Percentiles rank a stretch among this genome's conserved stretches.
phyloP scores from a whole-genome alignment of 192 early-diverging fungal species.

The Thamnidium elegans region DNA sequence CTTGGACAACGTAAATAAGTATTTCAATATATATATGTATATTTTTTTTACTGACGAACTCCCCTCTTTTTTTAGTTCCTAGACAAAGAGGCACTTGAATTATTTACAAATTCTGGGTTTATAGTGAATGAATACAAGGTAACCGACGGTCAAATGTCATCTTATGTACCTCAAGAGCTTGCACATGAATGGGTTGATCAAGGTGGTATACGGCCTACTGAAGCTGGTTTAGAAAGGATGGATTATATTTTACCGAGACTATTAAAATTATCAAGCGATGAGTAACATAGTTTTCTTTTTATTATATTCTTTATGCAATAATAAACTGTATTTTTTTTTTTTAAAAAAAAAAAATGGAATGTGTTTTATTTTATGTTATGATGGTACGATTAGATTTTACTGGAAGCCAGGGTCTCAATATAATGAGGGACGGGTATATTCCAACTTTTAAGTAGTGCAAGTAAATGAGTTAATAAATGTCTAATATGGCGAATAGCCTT shows the following conservation, averaged over 20 bases:
- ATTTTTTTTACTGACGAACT: background rate
- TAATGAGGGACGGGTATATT: constrained; percentile 15
- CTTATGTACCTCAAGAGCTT: constrained; percentile 23
- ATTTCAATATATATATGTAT: background rate
- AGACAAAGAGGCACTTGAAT: constrained; percentile 15
- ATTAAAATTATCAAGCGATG: background rate
- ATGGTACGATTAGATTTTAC: no score
- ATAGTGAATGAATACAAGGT: constrained; percentile 18
- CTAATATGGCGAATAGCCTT: background rate
- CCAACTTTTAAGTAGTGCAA: background rate
- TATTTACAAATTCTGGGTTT: constrained; percentile 17
- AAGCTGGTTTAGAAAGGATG: constrained; percentile 47
- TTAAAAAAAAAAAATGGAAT: no score
- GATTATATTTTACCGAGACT: constrained; percentile 43
- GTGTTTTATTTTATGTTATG: no score
- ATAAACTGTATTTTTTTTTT: no score
- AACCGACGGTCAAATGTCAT: constrained; percentile 1
- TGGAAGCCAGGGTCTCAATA: background rate
- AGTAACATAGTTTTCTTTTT: background rate
- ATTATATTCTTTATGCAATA: background rate
- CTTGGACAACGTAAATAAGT: constrained; percentile 38
- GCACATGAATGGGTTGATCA: constrained; percentile 3
- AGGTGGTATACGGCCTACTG: constrained; percentile 46
- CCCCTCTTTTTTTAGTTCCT: constrained; percentile 4
- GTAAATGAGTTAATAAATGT: constrained; percentile 4